A percentile compares a stretch with the other conserved stretches of the same genome.
Conservation (phyloP, 1,139 yeast species). For the Taphrina wiesneri region DNA sequence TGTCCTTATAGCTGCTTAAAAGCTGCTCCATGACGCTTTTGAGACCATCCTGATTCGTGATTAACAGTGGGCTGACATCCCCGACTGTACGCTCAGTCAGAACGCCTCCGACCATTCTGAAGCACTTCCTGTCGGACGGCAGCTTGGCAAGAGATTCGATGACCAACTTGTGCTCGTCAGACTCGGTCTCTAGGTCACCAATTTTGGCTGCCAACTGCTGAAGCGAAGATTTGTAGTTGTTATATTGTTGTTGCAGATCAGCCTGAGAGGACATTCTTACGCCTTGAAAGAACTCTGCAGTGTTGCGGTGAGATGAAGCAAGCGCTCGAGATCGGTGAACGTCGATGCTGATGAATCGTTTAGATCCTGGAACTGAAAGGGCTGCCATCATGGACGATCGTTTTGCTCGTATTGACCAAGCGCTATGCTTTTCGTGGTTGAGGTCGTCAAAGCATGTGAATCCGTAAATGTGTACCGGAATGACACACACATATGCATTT, state of each 20-base stretch:
- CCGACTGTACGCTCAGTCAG: constrained; percentile 78
- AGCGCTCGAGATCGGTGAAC: too few species aligned
- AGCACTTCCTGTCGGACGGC: constrained; percentile 68
- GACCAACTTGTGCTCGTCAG: constrained; percentile 54
- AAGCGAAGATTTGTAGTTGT: constrained; percentile 47
- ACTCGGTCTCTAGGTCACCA: constrained; percentile 50
- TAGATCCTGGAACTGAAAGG: too few species aligned
- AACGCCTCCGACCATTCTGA: constrained; percentile 92
- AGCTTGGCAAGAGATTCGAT: constrained; percentile 58
- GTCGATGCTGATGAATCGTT: too few species aligned
- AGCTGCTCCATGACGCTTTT: constrained; percentile 46
- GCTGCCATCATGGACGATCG: too few species aligned
- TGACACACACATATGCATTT: too few species aligned
- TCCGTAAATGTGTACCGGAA: too few species aligned
- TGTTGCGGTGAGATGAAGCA: too few species aligned
- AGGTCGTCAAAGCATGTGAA: too few species aligned
- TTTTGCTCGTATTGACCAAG: too few species aligned
- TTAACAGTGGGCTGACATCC: constrained; percentile 69
- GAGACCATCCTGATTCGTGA: constrained; percentile 56
- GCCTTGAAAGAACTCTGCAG: too few species aligned
- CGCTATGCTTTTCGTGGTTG: too few species aligned
- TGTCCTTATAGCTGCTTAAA: constrained; percentile 45
- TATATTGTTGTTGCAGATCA: constrained; percentile 51
- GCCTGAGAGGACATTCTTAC: constrained; percentile 13
- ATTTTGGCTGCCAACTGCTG: constrained; percentile 48